Conservation (phyloP, 1,139 yeast genomes). For the Magnusiomyces sp. region DNA sequence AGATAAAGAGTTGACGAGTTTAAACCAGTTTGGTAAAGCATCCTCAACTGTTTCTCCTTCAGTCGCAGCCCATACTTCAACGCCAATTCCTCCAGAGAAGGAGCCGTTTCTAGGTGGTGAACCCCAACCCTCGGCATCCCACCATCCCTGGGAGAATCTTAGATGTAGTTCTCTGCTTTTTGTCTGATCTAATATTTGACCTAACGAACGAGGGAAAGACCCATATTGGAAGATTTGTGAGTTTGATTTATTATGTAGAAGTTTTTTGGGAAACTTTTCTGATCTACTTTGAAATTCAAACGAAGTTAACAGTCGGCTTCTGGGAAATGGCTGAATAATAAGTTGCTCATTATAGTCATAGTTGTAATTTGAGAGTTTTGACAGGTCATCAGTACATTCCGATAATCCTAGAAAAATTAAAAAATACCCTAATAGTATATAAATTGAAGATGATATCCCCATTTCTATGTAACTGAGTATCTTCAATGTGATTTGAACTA, state of each 20-base stretch:
- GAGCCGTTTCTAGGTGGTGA: constrained; percentile 63
- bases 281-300: constrained; percentile 62
- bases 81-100: constrained; percentile 88
- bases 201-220: constrained; percentile 72
- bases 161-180: constrained; percentile 69
- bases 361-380: background rate
- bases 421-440: background rate
- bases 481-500: too few species aligned
- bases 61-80: constrained; percentile 82
- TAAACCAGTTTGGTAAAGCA: constrained; percentile 62
- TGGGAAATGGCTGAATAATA: constrained; percentile 57
- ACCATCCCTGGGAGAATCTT: constrained; percentile 89
- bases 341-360: constrained; percentile 48
- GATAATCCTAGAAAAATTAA: background rate
- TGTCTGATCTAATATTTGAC: constrained; percentile 64
- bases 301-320: constrained; percentile 58
- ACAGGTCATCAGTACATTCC: background rate
- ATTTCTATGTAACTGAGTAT: too few species aligned
- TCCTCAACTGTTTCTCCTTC: constrained; percentile 50
- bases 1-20: constrained; percentile 65
- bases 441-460: too few species aligned
- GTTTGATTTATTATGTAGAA: constrained; percentile 14
- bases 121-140: constrained; percentile 92
- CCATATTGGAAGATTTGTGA: constrained; percentile 46
- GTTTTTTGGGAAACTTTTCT: constrained; percentile 30